Evolutionary conservation across 2,329 filamentous ascomycete species (phyloP).

Genomic region (Colletotrichum scovillei): DNA sequence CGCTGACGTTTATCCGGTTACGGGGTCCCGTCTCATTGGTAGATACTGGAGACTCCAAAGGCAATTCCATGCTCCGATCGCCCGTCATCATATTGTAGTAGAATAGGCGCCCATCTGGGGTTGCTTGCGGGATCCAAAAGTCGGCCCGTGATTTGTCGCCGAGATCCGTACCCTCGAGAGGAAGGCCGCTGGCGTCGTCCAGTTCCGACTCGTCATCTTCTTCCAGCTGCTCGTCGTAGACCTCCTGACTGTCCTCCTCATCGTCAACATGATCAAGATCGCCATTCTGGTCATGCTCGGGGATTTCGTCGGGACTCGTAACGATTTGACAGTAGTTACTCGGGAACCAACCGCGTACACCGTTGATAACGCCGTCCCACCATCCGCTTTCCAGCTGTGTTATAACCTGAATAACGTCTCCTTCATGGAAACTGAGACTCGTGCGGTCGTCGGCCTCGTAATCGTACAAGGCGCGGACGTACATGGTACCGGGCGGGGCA

Average conservation of each 20-base stretch:
- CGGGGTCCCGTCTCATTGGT: conserved; percentile 85
- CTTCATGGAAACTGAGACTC: conserved; percentile 95
- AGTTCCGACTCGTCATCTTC: conserved; percentile 72
- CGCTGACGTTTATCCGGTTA: conserved; percentile 87
- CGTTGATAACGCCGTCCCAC: conserved; percentile 99
- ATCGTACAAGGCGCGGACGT: conserved; percentile 95
- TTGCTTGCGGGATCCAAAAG: conserved; percentile 99
- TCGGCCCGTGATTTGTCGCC: conserved; percentile 85
- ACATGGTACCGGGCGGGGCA: conserved; percentile 77
- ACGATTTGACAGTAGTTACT: conserved; percentile 98
- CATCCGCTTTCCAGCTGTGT: conserved; percentile 94
- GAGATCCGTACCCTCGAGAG: conserved; percentile 74
- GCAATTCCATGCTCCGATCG: conserved; percentile 93
- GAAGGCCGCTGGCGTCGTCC: conserved; percentile 70
- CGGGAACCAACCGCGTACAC: conserved; percentile 97
- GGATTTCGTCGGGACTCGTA: conserved; percentile 77
- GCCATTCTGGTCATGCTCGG: conserved; percentile 68
- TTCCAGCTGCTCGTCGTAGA: conserved; percentile 75
- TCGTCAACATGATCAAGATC: conserved; percentile 68
- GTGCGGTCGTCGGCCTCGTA: conserved; percentile 98
- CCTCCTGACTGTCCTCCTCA: conserved; percentile 71
- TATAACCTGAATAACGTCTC: conserved; percentile 98
- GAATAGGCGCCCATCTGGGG: conserved; percentile 89
- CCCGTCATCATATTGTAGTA: conserved; percentile 99
- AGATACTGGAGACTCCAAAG: conserved; percentile 88